Conservation (phyloP, 2,329 filamentous ascomycete genomes). For the Raffaelea arxii region DNA sequence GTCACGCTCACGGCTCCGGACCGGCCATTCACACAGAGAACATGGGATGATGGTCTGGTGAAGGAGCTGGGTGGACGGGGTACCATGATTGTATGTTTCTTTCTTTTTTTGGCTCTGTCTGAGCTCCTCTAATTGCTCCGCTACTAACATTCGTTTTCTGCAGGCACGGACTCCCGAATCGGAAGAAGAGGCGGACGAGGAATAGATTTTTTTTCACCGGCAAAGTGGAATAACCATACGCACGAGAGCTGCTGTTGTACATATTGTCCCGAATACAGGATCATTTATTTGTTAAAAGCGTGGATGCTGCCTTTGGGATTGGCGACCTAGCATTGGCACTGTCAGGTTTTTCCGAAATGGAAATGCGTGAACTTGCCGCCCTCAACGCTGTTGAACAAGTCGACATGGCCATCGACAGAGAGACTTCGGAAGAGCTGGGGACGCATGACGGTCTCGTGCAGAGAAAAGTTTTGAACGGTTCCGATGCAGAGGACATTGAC, state of each 20-base stretch:
- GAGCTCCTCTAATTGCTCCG: background rate
- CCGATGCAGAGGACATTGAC: constrained; percentile 33
- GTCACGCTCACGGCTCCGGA: constrained; percentile 66
- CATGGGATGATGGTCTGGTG: constrained; percentile 64
- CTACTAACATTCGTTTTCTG: background rate
- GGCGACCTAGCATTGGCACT: no score
- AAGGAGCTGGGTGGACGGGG: constrained; percentile 64
- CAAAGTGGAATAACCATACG: background rate
- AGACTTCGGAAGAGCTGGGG: no score
- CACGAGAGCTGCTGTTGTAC: constrained; percentile 3
- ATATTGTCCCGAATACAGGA: constrained; percentile 9
- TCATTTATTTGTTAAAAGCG: no score
- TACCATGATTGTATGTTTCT: constrained; percentile 46
- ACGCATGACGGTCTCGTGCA: constrained; percentile 39
- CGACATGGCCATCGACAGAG: constrained; percentile 33
- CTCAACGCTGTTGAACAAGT: constrained; percentile 4
- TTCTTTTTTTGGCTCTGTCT: background rate
- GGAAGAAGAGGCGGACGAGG: constrained; percentile 6
- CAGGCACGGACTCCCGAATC: constrained; percentile 4
- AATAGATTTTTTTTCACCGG: no score
- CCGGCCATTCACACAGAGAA: constrained; percentile 55
- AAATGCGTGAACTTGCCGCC: no score
- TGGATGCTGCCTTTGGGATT: no score
- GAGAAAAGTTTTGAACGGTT: constrained; percentile 39
- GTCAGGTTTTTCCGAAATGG: no score